Evolutionary conservation across 2,329 filamentous ascomycete genomes (phyloP), one percentile per base, ranked within the genome.

Genomic region (Zelopaecilomyces penicillatus): DNA sequence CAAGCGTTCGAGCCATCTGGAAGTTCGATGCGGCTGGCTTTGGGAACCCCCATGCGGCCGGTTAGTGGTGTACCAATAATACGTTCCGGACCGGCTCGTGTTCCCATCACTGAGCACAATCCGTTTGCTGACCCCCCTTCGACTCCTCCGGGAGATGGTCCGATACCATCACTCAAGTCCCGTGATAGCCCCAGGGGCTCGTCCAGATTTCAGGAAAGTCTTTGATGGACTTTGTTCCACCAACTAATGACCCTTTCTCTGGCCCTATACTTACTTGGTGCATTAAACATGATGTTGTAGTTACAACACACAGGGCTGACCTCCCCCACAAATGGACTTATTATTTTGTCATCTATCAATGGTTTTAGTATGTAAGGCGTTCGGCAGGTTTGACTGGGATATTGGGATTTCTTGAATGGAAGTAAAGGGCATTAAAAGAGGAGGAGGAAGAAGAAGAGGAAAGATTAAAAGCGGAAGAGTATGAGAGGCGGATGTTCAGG

Each of bases 61-160:
- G 71, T 76, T 43, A 81, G 78, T 55, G 77, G 78, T 7, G 65
- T 80, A 4, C 72, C 75, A n/a, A 67, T 81, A 30, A 73, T 81
- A 57, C 71, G 80, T 49, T 73, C 77, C n/a, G 77, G 82, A n/a
- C 82, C 82, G 11, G 79, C 75, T 12, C 74, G 80, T 43, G 80
- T 77, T 4, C 76, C 82, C 1, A 65, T 83, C 11, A 74, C 76
- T 46, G 73, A 77, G 47, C 67, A 73, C 41, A 71, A 68, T 27
- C 74, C 75, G 0, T 76, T 76, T 44, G 54, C 63, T 28, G 54
- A 54, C 36, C 54, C 19, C 44, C 57, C 28, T 52, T 58, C 10
- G 45, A 59, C 46, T 43, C 57, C 55, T 40, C 44, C 50, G 39
- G 52, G 55, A n/a, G 64, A 72, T 57, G 53, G 64, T 53, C 49